Conservation (phyloP, 345 rosid genomes). For the Leavenworthia alabamica region DNA sequence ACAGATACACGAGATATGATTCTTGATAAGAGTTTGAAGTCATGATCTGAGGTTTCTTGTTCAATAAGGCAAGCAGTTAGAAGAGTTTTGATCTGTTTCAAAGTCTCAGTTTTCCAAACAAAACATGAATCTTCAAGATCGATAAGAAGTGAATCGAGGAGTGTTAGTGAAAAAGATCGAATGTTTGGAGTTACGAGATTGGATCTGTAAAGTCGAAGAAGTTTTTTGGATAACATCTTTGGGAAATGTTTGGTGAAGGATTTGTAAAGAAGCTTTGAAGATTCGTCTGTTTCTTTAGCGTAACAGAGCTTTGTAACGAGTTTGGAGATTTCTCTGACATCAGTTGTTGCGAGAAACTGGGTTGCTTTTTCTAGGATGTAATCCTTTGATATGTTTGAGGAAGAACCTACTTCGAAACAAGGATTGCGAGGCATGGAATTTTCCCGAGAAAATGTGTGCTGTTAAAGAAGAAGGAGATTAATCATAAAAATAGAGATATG, state of each 20-base stretch:
- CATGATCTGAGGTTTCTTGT: not conserved
- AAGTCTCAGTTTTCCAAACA: not conserved
- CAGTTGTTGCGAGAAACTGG: not conserved
- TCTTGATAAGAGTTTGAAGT: slow-evolving; percentile 10
- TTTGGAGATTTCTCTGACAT: not conserved
- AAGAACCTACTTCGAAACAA: not conserved
- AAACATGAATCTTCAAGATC: not conserved
- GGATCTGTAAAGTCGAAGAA: slow-evolving; percentile 3
- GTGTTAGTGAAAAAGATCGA: not conserved
- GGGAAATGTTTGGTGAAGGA: slow-evolving; percentile 8
- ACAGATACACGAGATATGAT: slow-evolving; percentile 10
- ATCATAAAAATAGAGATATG: not conserved
- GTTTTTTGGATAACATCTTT: not conserved
- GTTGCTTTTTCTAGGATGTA: too few species aligned
- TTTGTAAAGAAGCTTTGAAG: not conserved
- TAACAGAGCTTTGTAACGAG: slow-evolving; percentile 14
- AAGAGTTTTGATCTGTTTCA: not conserved
- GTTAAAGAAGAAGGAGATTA: not conserved
- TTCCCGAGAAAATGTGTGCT: not conserved
- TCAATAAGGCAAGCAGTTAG: not conserved
- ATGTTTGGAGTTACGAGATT: not conserved
- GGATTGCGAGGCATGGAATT: not conserved
- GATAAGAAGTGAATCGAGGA: slow-evolving; percentile 3
- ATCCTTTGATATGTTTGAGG: not conserved
- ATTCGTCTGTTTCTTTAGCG: slow-evolving; percentile 11